Conservation (phyloP, 495 filamentous ascomycete genomes). For the Trichocladium uniseriatum region DNA sequence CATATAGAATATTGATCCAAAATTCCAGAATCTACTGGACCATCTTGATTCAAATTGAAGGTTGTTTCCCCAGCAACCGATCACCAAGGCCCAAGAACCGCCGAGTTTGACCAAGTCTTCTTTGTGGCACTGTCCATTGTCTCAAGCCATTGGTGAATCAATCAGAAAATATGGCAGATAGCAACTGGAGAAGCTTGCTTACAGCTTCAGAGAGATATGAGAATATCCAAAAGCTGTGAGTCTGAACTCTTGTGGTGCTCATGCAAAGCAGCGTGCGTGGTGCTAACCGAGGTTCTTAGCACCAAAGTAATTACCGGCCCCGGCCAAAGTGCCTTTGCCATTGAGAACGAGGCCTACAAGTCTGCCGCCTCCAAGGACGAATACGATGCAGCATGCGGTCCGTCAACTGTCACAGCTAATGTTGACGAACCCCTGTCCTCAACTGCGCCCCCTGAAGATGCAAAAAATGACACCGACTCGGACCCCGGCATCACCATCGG, state of each 20-base stretch:
- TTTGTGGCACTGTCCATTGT: too few relatives aligned
- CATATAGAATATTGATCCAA: too few relatives aligned
- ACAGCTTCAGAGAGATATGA: constrained; percentile 43
- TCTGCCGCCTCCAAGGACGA: constrained; percentile 30
- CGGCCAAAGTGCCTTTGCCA: constrained; percentile 23
- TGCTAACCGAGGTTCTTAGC: too few relatives aligned
- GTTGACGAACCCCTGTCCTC: background rate
- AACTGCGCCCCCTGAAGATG: background rate
- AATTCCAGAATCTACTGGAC: background rate
- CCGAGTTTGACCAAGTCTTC: too few relatives aligned
- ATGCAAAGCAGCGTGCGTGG: too few relatives aligned
- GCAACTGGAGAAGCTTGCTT: constrained; percentile 25
- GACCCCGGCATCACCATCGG: constrained; percentile 54
- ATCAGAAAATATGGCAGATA: constrained; percentile 11
- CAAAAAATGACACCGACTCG: background rate
- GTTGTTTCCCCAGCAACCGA: background rate
- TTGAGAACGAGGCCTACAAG: constrained; percentile 39
- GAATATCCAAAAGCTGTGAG: constrained; percentile 44
- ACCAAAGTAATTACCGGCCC: too few relatives aligned
- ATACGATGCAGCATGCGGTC: constrained; percentile 32
- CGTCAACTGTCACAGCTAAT: background rate
- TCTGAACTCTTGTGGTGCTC: too few relatives aligned
- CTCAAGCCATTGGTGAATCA: too few relatives aligned
- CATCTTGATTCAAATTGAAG: background rate
- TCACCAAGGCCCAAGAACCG: too few relatives aligned